Conservation (phyloP, 257 asterid genomes). For the Penstemon davidsonii region DNA sequence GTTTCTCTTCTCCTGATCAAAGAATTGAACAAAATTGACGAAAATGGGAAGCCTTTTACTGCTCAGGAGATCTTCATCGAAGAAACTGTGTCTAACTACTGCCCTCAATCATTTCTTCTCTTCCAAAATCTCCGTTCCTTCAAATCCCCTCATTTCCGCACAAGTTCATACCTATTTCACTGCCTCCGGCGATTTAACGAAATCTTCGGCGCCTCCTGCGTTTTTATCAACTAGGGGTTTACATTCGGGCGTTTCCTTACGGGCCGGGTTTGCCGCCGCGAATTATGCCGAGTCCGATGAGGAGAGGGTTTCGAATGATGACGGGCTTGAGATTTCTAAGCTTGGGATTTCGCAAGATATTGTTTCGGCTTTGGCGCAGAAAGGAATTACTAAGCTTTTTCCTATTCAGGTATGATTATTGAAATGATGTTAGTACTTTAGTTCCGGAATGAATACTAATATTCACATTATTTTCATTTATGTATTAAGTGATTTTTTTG, state of each 20-base stretch:
- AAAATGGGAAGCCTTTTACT: neutral
- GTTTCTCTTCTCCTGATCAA: neutral
- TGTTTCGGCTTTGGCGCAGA: conserved; percentile 56
- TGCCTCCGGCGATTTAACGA: too few relatives aligned
- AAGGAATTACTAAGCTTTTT: conserved; percentile 78
- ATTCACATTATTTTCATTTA: too few relatives aligned
- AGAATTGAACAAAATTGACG: neutral
- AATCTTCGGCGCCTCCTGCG: conserved; percentile 16
- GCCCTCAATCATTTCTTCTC: conserved; percentile 44
- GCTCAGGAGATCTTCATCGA: conserved; percentile 17
- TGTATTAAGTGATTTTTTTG: too few relatives aligned
- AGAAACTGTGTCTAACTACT: conserved; percentile 39
- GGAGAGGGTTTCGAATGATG: conserved; percentile 45
- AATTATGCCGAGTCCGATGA: conserved; percentile 59
- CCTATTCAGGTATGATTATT: conserved; percentile 77
- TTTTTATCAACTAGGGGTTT: conserved; percentile 39
- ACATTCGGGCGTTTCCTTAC: conserved; percentile 45
- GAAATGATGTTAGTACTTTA: too few relatives aligned
- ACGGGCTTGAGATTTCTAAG: conserved; percentile 83
- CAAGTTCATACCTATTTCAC: conserved; percentile 15
- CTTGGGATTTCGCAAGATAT: conserved; percentile 76
- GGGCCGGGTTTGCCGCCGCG: conserved; percentile 59
- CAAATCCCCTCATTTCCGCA: conserved; percentile 16
- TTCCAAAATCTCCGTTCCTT: conserved; percentile 22
- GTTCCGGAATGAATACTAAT: too few relatives aligned